A percentile compares a stretch with the other conserved stretches of the same genome.
Conservation (phyloP, 805 yeast species). For the Yarrowia yakushimensis region DNA sequence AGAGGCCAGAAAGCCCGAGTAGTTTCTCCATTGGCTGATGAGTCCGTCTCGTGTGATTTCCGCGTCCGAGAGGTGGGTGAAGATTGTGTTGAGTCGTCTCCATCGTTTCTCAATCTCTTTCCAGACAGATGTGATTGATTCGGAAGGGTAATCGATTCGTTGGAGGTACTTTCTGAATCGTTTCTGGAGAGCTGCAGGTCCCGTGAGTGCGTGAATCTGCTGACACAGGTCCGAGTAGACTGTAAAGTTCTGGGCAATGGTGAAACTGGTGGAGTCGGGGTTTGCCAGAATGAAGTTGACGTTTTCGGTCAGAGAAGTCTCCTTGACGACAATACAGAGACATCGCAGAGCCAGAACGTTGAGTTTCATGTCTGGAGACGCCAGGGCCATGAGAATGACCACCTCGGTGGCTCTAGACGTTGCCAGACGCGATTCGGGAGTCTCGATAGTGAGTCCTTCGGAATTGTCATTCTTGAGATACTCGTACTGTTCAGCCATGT, state of each 20-base stretch:
- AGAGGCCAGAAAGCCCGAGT: constrained; percentile 70
- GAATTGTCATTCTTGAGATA: constrained; percentile 32
- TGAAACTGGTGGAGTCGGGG: constrained; percentile 27
- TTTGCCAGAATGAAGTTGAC: constrained; percentile 24
- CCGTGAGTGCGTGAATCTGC: constrained; percentile 59
- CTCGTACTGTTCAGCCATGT: constrained; percentile 35
- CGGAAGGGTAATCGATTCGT: constrained; percentile 35
- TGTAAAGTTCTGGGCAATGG: constrained; percentile 37
- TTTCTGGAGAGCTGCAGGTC: constrained; percentile 71
- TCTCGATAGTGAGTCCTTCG: constrained; percentile 33
- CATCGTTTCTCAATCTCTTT: constrained; percentile 49
- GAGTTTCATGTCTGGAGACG: constrained; percentile 50
- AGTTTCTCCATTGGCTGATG: constrained; percentile 51
- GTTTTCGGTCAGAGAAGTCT: constrained; percentile 32
- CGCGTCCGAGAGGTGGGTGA: constrained; percentile 30
- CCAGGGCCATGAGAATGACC: constrained; percentile 49
- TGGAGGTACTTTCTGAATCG: constrained; percentile 47
- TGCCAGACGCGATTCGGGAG: constrained; percentile 35
- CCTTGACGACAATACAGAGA: constrained; percentile 36
- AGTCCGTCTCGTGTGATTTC: constrained; percentile 22
- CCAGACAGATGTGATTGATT: constrained; percentile 45
- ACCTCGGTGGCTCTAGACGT: constrained; percentile 48
- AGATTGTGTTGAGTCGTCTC: constrained; percentile 36
- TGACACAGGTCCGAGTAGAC: constrained; percentile 47
- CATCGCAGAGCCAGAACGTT: constrained; percentile 48